phyloP scores from a whole-genome alignment of 331 rosid genomes.

The Pyracantha coccinea region DNA sequence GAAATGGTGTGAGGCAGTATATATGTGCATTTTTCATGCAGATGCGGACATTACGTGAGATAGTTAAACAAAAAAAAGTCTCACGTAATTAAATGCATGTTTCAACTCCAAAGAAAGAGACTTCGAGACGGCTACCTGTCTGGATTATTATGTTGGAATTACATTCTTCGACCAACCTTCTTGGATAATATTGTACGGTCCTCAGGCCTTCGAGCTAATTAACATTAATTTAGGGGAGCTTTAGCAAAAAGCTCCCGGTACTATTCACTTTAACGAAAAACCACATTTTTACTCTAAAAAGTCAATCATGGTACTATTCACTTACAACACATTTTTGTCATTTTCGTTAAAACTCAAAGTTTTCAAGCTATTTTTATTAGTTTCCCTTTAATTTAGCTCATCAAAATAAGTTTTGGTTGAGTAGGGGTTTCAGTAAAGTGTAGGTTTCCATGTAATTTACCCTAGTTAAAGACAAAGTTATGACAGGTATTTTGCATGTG shows the following conservation, averaged over 20 bases:
- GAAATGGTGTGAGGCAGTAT: conserved; percentile 8
- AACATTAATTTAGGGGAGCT: neutral
- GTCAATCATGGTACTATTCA: too few relatives aligned
- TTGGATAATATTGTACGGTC: neutral
- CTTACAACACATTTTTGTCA: too few relatives aligned
- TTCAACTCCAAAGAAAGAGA: conserved; percentile 19
- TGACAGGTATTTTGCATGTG: neutral
- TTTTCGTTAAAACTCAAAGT: too few relatives aligned
- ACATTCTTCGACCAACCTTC: conserved; percentile 10
- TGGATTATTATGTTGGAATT: conserved; percentile 31
- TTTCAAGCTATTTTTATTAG: too few relatives aligned
- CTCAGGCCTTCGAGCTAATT: neutral
- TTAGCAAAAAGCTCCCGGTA: too few relatives aligned
- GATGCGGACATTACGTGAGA: conserved; percentile 16
- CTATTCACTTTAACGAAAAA: too few relatives aligned
- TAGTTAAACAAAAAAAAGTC: conserved; percentile 4
- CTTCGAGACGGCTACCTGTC: conserved; percentile 23
- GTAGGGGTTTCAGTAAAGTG: neutral
- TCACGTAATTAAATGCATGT: conserved; percentile 20
- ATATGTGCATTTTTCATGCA: conserved; percentile 37
- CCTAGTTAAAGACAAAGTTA: neutral
- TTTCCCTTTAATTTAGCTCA: neutral
- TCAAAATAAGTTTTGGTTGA: neutral
- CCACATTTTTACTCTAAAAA: too few relatives aligned
- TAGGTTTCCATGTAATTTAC: neutral